Evolutionary conservation across 257 asterid species (phyloP).

Genomic region (Misopates orontium): DNA sequence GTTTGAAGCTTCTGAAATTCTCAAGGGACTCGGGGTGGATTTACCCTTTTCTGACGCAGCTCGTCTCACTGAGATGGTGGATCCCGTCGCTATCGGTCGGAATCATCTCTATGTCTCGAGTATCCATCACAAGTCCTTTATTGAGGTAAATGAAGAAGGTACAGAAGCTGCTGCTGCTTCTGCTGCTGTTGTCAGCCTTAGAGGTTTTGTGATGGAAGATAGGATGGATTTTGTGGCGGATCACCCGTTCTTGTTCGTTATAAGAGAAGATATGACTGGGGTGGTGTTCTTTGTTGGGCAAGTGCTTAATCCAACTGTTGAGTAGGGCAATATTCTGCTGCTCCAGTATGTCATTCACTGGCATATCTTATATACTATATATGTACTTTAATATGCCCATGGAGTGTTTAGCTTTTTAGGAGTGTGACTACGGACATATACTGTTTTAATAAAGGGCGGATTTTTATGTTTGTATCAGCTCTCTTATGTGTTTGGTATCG

Average conservation of each 20-base stretch:
- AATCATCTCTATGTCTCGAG: slow-evolving; percentile 37
- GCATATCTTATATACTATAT: background rate
- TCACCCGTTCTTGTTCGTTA: slow-evolving; percentile 49
- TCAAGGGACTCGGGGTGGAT: slow-evolving; percentile 37
- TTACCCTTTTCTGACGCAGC: slow-evolving; percentile 34
- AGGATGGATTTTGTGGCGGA: slow-evolving; percentile 54
- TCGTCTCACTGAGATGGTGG: slow-evolving; percentile 52
- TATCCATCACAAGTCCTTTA: slow-evolving; percentile 49
- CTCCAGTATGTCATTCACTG: background rate
- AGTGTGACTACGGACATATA: background rate
- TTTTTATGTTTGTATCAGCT: background rate
- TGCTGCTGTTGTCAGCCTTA: slow-evolving; percentile 29
- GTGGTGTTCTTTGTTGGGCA: slow-evolving; percentile 51
- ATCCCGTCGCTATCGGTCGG: slow-evolving; percentile 18
- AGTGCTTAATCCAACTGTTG: slow-evolving; percentile 42
- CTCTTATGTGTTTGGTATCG: background rate
- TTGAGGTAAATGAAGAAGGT: slow-evolving; percentile 66
- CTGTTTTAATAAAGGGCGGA: background rate
- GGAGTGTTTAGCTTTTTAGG: background rate
- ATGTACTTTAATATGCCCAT: background rate
- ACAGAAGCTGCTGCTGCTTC: slow-evolving; percentile 64
- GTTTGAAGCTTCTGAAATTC: slow-evolving; percentile 42
- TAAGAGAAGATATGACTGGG: slow-evolving; percentile 51
- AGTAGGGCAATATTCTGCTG: background rate
- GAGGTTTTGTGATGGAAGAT: slow-evolving; percentile 15